A percentile compares a stretch with the other conserved stretches of the same genome.
phyloP scores from a whole-genome alignment of 352 stramenopile genomes.

The Elongisporangium undulatum region DNA sequence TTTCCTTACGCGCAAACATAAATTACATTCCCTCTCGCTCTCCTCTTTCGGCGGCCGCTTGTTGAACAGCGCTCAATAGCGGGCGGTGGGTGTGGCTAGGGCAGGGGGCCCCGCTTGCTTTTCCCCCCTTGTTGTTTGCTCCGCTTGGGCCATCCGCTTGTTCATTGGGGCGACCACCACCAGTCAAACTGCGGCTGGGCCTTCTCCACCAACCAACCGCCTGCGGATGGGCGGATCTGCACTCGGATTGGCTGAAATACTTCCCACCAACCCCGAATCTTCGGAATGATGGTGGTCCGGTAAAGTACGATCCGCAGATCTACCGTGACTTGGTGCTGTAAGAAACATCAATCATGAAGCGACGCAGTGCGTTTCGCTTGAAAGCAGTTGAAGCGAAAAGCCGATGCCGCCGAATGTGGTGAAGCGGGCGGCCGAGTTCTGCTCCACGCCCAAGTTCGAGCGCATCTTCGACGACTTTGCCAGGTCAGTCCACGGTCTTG shows the following conservation, averaged over 20 bases:
- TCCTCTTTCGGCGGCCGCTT: not conserved
- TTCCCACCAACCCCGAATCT: not conserved
- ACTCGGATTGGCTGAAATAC: constrained; percentile 4
- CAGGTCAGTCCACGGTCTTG: constrained; percentile 17
- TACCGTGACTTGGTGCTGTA: not conserved
- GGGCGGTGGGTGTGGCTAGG: constrained; percentile 1
- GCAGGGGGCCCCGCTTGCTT: not conserved
- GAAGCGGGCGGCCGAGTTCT: constrained; percentile 63
- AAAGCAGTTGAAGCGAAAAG: not conserved
- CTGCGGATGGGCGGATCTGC: not conserved
- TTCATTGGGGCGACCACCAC: constrained; percentile 2
- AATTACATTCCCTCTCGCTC: not conserved
- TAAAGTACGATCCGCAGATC: not conserved
- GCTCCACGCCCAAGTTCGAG: constrained; percentile 69
- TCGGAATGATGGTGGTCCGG: not conserved
- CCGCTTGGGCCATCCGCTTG: not conserved
- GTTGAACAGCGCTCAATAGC: not conserved
- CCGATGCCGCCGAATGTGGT: constrained; percentile 53
- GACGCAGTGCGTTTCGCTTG: not conserved
- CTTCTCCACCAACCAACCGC: constrained; percentile 19
- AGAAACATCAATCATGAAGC: not conserved
- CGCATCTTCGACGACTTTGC: constrained; percentile 75
- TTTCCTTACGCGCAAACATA: not conserved
- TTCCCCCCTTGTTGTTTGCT: not conserved
- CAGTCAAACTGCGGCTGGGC: constrained; percentile 8